Conservation (phyloP, 805 yeast genomes). For the Schizosaccharomyces octosporus region DNA sequence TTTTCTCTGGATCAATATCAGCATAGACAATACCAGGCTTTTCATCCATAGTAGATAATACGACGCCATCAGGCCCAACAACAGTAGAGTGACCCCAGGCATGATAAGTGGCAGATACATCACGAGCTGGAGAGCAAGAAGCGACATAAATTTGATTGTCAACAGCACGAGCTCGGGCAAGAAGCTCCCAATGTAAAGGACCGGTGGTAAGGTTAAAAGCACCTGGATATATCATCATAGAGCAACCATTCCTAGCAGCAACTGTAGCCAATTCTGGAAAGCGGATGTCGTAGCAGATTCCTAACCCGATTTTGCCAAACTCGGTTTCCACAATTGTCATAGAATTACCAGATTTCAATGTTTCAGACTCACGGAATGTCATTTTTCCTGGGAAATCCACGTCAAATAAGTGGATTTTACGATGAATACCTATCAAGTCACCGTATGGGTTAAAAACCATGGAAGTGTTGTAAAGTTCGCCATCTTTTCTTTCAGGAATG, state of each 20-base stretch:
- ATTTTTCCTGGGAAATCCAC: constrained; percentile 81
- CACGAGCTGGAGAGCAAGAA: constrained; percentile 82
- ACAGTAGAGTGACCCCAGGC: constrained; percentile 69
- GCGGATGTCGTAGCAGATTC: constrained; percentile 68
- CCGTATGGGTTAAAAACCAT: constrained; percentile 52
- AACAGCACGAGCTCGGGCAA: constrained; percentile 66
- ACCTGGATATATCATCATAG: constrained; percentile 69
- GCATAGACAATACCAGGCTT: constrained; percentile 36
- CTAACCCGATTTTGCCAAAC: constrained; percentile 48
- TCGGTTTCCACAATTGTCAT: constrained; percentile 54
- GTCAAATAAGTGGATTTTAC: constrained; percentile 80
- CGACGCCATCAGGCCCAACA: constrained; percentile 79
- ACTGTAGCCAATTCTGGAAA: constrained; percentile 61
- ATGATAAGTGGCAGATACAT: constrained; percentile 67
- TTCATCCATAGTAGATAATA: constrained; percentile 55
- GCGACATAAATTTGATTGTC: constrained; percentile 71
- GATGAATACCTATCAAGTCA: constrained; percentile 57
- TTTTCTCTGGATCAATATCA: constrained; percentile 36
- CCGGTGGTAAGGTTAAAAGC: constrained; percentile 90
- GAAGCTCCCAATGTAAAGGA: constrained; percentile 61
- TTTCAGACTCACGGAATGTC: constrained; percentile 57
- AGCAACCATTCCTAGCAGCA: constrained; percentile 33
- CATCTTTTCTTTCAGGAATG: constrained; percentile 50
- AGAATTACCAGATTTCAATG: constrained; percentile 54
- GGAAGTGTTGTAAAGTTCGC: constrained; percentile 44